Evolutionary conservation across 177 flowering plant species (phyloP), one percentile per base, ranked within the genome.

Genomic region (Tripterygium wilfordii): DNA sequence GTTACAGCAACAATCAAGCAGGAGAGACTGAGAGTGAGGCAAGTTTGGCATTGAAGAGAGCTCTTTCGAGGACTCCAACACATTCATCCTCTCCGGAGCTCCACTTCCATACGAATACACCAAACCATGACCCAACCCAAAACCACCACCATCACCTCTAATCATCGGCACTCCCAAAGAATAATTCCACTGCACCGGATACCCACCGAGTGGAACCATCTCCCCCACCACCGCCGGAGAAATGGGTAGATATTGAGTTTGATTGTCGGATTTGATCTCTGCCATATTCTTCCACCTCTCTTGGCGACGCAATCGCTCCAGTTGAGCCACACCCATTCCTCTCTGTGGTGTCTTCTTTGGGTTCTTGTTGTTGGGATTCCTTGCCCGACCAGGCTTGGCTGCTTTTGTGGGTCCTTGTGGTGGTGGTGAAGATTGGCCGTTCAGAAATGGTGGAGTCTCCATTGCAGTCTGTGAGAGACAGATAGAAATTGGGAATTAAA

Each of bases 291-390:
- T 70, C 76, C 61, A 53, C 10, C 48, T 38, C 41, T 80, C 88
- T 37, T 75, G 64, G 0, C 49, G 2, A 51, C 83, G 62, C 18
- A 79, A 52, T 18, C 72, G 64, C 63, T 84, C 86, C 0, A 84
- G 79, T 56, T 77, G 75, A 1, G 75, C 88, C 21, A 84, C 82
- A 1, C 92, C 92, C 56, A 82, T 54, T 2, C 92, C 92, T 60
- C 92, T 62, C 61, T 68, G 83, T 0, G 72, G 79, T 29, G 4
- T 49, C 47, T 67, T 76, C 51, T 72, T 78, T 57, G 36, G 61
- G 21, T 38, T 38, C 42, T 38, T 38, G 10, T 32, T 32, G 5
- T 12, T 32, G 36, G 36, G 36, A 9, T 58, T 41, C 32, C 45
- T 50, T 23, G 46, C 58, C 36, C 10, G 36, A 3, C 8, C 5